Conservation (phyloP, 2,329 filamentous ascomycete species). For the Fusarium heterosporum region DNA sequence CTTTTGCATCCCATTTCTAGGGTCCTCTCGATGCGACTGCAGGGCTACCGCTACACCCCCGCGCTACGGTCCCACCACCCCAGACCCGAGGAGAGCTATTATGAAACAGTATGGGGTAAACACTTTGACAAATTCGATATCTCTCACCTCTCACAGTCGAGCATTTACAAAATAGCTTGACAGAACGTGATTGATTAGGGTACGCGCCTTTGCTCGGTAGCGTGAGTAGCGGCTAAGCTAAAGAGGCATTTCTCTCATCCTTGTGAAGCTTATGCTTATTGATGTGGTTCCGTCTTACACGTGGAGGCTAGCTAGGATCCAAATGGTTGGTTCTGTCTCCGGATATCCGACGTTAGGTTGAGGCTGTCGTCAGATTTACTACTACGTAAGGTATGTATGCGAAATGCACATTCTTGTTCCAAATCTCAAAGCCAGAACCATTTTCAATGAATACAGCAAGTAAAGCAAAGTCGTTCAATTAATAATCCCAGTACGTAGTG, state of each 20-base stretch:
- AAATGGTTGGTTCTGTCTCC: conserved; percentile 1
- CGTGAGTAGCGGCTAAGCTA: conserved; percentile 12
- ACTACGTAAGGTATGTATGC: neutral
- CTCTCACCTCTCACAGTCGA: conserved; percentile 44
- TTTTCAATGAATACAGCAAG: neutral
- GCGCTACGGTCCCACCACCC: conserved; percentile 18
- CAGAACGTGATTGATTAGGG: neutral
- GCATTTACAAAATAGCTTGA: conserved; percentile 15
- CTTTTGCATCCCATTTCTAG: conserved; percentile 4
- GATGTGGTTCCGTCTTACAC: neutral
- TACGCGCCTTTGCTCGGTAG: neutral
- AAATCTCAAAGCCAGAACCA: neutral
- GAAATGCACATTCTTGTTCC: neutral
- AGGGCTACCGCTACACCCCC: conserved; percentile 4
- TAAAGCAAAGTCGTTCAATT: neutral
- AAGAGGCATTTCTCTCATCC: conserved; percentile 15
- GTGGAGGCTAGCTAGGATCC: neutral
- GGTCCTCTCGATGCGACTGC: conserved; percentile 21
- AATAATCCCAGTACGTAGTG: neutral
- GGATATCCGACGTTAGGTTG: neutral
- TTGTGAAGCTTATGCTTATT: neutral
- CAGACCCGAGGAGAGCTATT: conserved; percentile 39
- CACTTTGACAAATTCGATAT: conserved; percentile 35
- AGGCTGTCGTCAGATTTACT: conserved; percentile 6
- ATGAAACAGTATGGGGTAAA: conserved; percentile 50